Conservation (phyloP, 1,284 basidiomycete genomes). For the Leccinum glutinopallens region DNA sequence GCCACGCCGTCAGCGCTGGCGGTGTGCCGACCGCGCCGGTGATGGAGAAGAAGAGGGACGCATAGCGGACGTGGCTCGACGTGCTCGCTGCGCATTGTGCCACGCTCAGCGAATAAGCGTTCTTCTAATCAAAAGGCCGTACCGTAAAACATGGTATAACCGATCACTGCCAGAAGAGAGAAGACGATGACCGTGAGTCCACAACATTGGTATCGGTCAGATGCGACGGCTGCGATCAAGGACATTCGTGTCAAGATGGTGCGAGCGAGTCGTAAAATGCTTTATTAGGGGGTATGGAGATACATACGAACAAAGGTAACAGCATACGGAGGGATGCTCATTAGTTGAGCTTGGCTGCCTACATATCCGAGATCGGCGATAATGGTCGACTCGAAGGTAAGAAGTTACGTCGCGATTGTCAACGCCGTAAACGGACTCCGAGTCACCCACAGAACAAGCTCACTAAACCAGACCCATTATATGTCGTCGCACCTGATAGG, state of each 20-base stretch:
- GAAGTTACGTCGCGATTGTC: conserved; percentile 1
- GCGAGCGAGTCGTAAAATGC: not conserved
- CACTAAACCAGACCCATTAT: conserved; percentile 42
- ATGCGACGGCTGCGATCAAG: conserved; percentile 42
- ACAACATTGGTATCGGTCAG: conserved; percentile 48
- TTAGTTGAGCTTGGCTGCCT: conserved; percentile 47
- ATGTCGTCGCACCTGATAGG: conserved; percentile 37
- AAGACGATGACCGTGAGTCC: conserved; percentile 43
- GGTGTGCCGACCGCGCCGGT: conserved; percentile 46
- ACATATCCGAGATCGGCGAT: conserved; percentile 49
- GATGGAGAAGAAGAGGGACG: conserved; percentile 52
- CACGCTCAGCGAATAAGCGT: not conserved
- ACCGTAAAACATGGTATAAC: conserved; percentile 54
- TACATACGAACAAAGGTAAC: conserved; percentile 43
- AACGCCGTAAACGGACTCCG: conserved; percentile 1
- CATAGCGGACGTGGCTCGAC: conserved; percentile 46
- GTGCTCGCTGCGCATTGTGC: conserved; percentile 18
- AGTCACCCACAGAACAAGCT: not conserved
- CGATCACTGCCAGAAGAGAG: conserved; percentile 42
- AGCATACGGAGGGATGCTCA: conserved; percentile 51
- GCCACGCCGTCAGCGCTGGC: conserved; percentile 52
- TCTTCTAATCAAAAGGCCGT: conserved; percentile 5
- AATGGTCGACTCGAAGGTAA: conserved; percentile 57
- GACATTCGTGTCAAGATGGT: conserved; percentile 35
- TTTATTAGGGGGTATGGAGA: not conserved